phyloP scores from a whole-genome alignment of 2,329 filamentous ascomycete species.

The Aspergillus unguis region DNA sequence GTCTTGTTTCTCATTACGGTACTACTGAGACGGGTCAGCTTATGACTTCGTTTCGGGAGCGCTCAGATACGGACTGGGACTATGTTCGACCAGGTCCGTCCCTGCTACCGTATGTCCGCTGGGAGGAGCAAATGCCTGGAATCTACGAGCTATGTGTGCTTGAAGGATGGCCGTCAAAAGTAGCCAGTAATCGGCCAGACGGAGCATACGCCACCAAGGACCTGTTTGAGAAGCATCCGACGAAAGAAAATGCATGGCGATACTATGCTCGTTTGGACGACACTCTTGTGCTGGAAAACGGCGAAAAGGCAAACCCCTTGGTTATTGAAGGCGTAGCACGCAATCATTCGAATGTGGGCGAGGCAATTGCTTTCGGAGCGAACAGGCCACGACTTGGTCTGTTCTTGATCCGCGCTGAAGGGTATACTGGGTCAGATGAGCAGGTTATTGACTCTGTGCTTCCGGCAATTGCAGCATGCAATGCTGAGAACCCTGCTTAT shows the following conservation, averaged over 20 bases:
- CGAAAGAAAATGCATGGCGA: constrained; percentile 44
- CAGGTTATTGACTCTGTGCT: constrained; percentile 51
- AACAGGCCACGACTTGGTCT: constrained; percentile 54
- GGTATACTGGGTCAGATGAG: constrained; percentile 41
- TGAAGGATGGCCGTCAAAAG: constrained; percentile 38
- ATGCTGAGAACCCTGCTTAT: constrained; percentile 45
- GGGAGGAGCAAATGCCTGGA: constrained; percentile 32
- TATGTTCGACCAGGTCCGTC: constrained; percentile 50
- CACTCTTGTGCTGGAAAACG: constrained; percentile 47
- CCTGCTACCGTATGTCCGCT: constrained; percentile 43
- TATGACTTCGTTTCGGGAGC: constrained; percentile 57
- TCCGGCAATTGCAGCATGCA: constrained; percentile 51
- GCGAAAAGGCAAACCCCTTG: constrained; percentile 50
- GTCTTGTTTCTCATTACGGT: constrained; percentile 57
- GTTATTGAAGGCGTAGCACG: constrained; percentile 54
- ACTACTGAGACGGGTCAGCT: constrained; percentile 61
- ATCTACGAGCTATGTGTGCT: constrained; percentile 37
- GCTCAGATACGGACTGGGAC: constrained; percentile 58
- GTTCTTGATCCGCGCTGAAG: constrained; percentile 50
- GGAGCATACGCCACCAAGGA: constrained; percentile 50
- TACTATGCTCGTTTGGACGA: constrained; percentile 48
- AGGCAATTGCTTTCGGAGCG: constrained; percentile 58
- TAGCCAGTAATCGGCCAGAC: constrained; percentile 44
- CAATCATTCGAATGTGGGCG: constrained; percentile 51
- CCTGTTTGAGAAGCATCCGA: constrained; percentile 46